phyloP scores from a whole-genome alignment of 1,139 yeast genomes.

The Lodderomyces margitis region DNA sequence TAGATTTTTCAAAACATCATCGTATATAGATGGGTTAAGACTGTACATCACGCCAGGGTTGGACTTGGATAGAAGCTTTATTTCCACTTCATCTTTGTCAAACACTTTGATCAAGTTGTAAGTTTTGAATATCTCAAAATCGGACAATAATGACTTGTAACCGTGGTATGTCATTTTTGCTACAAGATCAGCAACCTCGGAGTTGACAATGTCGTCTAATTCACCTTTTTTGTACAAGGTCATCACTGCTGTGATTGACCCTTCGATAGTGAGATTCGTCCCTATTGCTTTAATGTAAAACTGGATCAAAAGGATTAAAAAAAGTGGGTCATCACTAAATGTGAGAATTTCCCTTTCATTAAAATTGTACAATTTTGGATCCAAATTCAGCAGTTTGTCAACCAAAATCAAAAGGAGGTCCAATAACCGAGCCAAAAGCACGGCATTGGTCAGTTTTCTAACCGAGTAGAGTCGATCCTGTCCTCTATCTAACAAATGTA shows the following conservation, averaged over 20 bases:
- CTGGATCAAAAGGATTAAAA: slow-evolving; percentile 25
- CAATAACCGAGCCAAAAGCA: slow-evolving; percentile 24
- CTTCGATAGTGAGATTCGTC: slow-evolving; percentile 13
- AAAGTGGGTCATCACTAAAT: slow-evolving; percentile 25
- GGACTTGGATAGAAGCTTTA: slow-evolving; percentile 22
- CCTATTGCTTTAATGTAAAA: slow-evolving; percentile 27
- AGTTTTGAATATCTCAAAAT: slow-evolving; percentile 21
- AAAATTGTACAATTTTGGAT: slow-evolving; percentile 15
- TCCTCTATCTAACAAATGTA: slow-evolving; percentile 11
- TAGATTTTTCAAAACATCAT: slow-evolving; percentile 18
- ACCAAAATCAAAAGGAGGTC: slow-evolving; percentile 17
- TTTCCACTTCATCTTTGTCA: slow-evolving; percentile 20
- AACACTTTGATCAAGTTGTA: slow-evolving; percentile 19
- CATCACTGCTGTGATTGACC: slow-evolving; percentile 15
- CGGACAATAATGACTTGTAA: slow-evolving; percentile 12
- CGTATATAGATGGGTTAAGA: slow-evolving; percentile 16
- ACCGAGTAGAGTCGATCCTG: slow-evolving; percentile 6
- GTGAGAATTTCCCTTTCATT: slow-evolving; percentile 16
- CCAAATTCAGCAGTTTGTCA: slow-evolving; percentile 9
- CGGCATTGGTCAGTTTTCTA: slow-evolving; percentile 16
- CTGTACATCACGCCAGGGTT: slow-evolving; percentile 22
- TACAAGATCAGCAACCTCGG: slow-evolving; percentile 12
- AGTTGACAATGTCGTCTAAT: slow-evolving; percentile 11
- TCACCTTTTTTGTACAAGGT: slow-evolving; percentile 15
- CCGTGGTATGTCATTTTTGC: slow-evolving; percentile 12